A percentile compares a stretch with the other conserved stretches of the same genome.
These are phyloP conservation scores for Trichoderma gracile DNA, from an alignment of 2,329 filamentous ascomycete species.

Conservation along the genomic window DNA sequence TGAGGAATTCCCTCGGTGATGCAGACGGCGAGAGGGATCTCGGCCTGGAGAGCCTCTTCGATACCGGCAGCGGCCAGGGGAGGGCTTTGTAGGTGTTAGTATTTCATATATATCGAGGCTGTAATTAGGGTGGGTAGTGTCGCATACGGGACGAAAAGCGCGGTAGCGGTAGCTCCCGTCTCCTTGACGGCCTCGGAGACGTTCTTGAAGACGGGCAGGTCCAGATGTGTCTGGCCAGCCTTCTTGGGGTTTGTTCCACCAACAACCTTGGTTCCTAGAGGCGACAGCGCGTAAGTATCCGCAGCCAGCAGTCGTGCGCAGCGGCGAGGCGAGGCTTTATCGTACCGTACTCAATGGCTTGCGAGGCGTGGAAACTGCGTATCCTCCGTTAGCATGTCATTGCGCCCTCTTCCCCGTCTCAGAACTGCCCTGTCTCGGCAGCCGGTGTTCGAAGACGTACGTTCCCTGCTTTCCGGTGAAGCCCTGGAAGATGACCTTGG, in stretches of 20 bases:
- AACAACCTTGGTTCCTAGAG: conserved; percentile 87
- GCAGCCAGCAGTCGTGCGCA: conserved; percentile 18
- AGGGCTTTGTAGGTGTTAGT: conserved; percentile 60
- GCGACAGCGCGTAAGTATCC: conserved; percentile 31
- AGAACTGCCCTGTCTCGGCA: not conserved
- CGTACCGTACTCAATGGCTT: conserved; percentile 97
- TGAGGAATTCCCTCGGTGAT: conserved; percentile 98
- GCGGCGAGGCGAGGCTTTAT: conserved; percentile 28
- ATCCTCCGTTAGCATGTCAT: conserved; percentile 15
- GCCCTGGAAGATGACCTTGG: conserved; percentile 94
- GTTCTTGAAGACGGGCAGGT: conserved; percentile 87
- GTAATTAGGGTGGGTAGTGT: not conserved
- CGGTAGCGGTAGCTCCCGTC: conserved; percentile 86
- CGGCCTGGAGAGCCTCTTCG: conserved; percentile 90
- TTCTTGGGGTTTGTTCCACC: conserved; percentile 99
- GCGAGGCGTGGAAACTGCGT: conserved; percentile 88
- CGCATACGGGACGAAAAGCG: conserved; percentile 90
- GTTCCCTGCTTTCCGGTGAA: conserved; percentile 98
- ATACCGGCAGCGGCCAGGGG: conserved; percentile 92
- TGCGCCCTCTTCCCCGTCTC: not conserved
- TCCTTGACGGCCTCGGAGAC: conserved; percentile 86
- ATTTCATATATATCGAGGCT: not conserved
- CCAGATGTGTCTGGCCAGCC: conserved; percentile 86
- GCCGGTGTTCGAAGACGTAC: conserved; percentile 54
- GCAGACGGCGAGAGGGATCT: conserved; percentile 93